Conservation (phyloP, 805 yeast genomes). For the Kuraishia cidri region DNA sequence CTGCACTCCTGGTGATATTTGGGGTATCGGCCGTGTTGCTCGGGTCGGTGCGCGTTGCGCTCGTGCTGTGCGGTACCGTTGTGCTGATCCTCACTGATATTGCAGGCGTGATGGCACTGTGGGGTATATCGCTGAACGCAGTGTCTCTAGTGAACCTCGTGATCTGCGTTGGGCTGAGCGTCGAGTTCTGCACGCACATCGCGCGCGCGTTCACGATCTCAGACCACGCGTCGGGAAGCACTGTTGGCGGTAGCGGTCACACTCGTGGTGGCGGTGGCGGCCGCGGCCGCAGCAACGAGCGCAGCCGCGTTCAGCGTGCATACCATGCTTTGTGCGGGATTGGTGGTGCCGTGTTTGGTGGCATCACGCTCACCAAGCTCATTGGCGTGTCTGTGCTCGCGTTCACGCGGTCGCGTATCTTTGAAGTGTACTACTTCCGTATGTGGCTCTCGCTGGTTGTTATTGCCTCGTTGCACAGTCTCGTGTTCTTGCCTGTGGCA, state of each 20-base stretch:
- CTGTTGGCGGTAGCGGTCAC: too few species aligned
- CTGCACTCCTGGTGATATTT: slow-evolving; percentile 44
- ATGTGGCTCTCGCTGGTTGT: slow-evolving; percentile 86
- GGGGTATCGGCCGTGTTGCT: slow-evolving; percentile 44
- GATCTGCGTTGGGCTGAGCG: slow-evolving; percentile 90
- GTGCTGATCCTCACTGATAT: slow-evolving; percentile 59
- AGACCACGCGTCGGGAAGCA: too few species aligned
- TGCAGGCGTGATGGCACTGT: slow-evolving; percentile 71
- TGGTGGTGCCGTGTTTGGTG: slow-evolving; percentile 89
- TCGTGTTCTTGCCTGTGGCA: slow-evolving; percentile 70
- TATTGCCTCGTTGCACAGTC: slow-evolving; percentile 71
- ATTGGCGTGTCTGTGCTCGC: slow-evolving; percentile 85
- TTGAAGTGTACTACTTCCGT: slow-evolving; percentile 85
- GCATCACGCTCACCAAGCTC: slow-evolving; percentile 82
- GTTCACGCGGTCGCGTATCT: slow-evolving; percentile 79
- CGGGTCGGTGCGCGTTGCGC: slow-evolving; percentile 59
- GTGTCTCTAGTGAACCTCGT: slow-evolving; percentile 82
- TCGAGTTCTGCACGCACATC: slow-evolving; percentile 87
- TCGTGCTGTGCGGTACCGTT: slow-evolving; percentile 49
- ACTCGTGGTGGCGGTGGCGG: too few species aligned
- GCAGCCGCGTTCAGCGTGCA: slow-evolving; percentile 22
- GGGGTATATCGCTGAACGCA: slow-evolving; percentile 78
- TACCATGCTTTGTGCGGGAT: slow-evolving; percentile 60
- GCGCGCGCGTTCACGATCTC: slow-evolving; percentile 64
- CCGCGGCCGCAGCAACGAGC: too few species aligned